These are phyloP conservation scores for Botryotinia convoluta DNA, from an alignment of 2,329 filamentous ascomycete genomes.

Conservation along the genomic window DNA sequence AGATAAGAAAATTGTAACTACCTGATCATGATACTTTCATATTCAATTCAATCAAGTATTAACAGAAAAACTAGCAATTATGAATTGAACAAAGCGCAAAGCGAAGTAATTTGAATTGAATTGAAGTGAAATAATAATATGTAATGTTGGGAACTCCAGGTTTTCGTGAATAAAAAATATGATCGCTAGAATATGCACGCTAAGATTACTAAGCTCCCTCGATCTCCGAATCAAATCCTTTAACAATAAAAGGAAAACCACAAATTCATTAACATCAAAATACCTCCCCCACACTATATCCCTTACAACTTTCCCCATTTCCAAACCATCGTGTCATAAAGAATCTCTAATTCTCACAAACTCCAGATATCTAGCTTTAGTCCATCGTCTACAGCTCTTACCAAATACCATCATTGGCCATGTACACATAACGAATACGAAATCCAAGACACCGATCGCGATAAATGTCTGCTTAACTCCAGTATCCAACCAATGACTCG, in stretches of 20 bases:
- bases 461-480: slow-evolving; percentile 50
- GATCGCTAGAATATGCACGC: background rate
- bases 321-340: slow-evolving; percentile 21
- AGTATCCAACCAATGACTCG: slow-evolving; percentile 49
- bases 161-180: background rate
- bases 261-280: background rate
- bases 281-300: background rate
- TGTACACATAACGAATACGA: slow-evolving; percentile 50
- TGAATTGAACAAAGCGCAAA: background rate
- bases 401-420: slow-evolving; percentile 55
- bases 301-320: background rate
- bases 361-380: slow-evolving; percentile 45
- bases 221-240: background rate
- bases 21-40: background rate
- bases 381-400: slow-evolving; percentile 49
- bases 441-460: slow-evolving; percentile 50
- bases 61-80: too few relatives aligned
- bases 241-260: background rate
- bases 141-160: background rate
- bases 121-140: background rate
- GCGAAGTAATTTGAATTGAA: background rate
- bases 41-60: background rate
- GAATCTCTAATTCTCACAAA: slow-evolving; percentile 49
- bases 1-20: background rate
- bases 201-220: background rate